Base-by-base conservation (phyloP, 352 stramenopile genomes). In the Discostella stelligera region DNA sequence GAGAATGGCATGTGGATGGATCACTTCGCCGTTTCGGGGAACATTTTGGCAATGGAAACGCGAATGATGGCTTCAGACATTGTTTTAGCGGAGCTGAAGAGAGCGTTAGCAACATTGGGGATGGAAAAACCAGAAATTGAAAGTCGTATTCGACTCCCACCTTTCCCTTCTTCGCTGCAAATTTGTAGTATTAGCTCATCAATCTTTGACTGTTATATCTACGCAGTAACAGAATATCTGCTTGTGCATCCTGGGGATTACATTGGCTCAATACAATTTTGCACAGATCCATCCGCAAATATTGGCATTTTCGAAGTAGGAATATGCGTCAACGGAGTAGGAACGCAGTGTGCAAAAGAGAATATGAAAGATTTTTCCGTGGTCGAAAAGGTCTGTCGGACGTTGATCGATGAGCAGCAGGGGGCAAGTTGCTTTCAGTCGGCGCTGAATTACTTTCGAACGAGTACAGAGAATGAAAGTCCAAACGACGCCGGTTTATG, bases 1-100 rank as follows among this genome's bases (percentile, higher is more conserved):
- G 53, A 74, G 37, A 79, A 79, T 62, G 71, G 71, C 16, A 13
- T 79, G 25, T 79, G 59, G 60, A 79, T 79, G 71, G 71, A 79
- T 62, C 58, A 79, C 30, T 79, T 72, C 56, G 71, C 63, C 30
- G 53, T 50, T 0, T 66, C 54, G 20, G 65, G 65, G 30, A 65
- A 73, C 58, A 56, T 73, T 30, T 39, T 59, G 49, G 65, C 52
- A 27, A 73, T 73, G 65, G 53, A 73, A 30, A 66, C 53, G n/a
- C 55, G 48, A 21, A 58, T 73, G 65, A 73, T 73, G 65, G 65
- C 65, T 20, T 18, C 23, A 0, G 39, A 73, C 66, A 21, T 73
- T 9, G 37, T 73, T n/a, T 21, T 54, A 23, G 46, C 8, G 14
- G 65, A 73, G 58, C 16, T 73, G 14, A 58, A 66, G 3, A 20